Evolutionary conservation across 768 basidiomycete genomes (phyloP).

Genomic region (Hygrophorus russula): DNA sequence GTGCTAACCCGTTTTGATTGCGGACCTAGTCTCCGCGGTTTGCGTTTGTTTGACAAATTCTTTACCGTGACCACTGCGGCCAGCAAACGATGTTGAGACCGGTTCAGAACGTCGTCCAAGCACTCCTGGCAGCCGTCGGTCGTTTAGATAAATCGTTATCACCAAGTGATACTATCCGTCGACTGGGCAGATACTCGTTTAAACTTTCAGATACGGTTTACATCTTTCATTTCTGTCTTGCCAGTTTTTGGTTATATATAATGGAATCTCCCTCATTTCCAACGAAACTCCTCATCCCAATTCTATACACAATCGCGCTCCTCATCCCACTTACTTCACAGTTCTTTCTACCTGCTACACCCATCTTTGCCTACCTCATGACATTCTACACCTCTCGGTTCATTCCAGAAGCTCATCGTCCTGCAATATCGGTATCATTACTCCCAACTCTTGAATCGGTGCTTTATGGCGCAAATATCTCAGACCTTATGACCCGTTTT

Average conservation of each 20-base stretch:
- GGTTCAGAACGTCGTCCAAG: conserved; percentile 18
- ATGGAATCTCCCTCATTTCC: conserved; percentile 65
- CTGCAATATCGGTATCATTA: conserved; percentile 80
- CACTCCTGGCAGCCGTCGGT: conserved; percentile 49
- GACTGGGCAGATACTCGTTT: conserved; percentile 48
- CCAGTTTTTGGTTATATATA: conserved; percentile 59
- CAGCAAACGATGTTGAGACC: neutral
- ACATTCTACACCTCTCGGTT: conserved; percentile 81
- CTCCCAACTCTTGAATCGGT: conserved; percentile 93
- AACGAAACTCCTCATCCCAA: conserved; percentile 66
- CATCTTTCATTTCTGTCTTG: conserved; percentile 50
- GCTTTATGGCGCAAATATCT: conserved; percentile 95
- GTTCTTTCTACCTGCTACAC: conserved; percentile 83
- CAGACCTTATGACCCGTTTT: conserved; percentile 89
- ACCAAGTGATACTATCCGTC: conserved; percentile 50
- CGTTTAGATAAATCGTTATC: conserved; percentile 72
- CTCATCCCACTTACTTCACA: conserved; percentile 81
- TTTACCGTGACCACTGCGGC: no score
- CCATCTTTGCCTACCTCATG: conserved; percentile 79
- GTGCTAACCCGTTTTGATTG: no score
- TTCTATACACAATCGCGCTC: conserved; percentile 56
- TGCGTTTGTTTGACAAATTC: no score
- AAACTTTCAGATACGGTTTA: conserved; percentile 47
- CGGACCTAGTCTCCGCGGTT: no score
- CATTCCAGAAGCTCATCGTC: conserved; percentile 67